Evolutionary conservation across 2,329 filamentous ascomycete species (phyloP).

Genomic region (Aspergillus proliferans): DNA sequence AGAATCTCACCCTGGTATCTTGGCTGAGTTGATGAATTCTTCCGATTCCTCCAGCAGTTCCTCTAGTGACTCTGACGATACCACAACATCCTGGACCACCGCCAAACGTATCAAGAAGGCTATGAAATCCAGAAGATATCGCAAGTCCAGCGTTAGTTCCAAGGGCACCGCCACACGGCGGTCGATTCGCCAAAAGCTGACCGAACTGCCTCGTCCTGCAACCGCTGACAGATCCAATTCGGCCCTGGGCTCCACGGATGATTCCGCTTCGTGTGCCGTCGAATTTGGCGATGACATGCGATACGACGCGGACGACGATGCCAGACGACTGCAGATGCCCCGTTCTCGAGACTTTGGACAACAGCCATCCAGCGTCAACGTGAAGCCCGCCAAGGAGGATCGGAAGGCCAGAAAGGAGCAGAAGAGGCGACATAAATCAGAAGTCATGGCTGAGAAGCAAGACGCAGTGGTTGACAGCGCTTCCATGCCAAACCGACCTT

Average conservation of each 20-base stretch:
- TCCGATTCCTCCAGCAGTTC: constrained; percentile 45
- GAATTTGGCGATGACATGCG: constrained; percentile 22
- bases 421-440: constrained; percentile 17
- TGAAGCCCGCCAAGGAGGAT: constrained; percentile 9
- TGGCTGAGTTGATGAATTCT: constrained; percentile 70
- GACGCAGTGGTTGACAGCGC: background rate
- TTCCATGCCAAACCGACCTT: constrained; percentile 2
- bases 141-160: constrained; percentile 71
- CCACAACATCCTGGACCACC: constrained; percentile 63
- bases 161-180: constrained; percentile 38
- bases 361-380: constrained; percentile 5
- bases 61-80: constrained; percentile 61
- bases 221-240: constrained; percentile 16
- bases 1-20: constrained; percentile 77
- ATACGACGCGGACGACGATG: constrained; percentile 24
- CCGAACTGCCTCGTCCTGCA: constrained; percentile 7
- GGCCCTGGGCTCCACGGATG: constrained; percentile 18
- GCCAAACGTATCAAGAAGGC: constrained; percentile 70
- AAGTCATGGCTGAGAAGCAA: constrained; percentile 8
- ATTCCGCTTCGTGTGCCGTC: constrained; percentile 16
- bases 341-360: constrained; percentile 26
- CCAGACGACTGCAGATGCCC: constrained; percentile 13
- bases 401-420: constrained; percentile 15
- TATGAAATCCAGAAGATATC: constrained; percentile 62
- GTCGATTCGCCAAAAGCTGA: constrained; percentile 18